These are phyloP conservation scores for Ophiosphaerella korrae DNA, from an alignment of 2,329 filamentous ascomycete genomes.

Conservation along the genomic window DNA sequence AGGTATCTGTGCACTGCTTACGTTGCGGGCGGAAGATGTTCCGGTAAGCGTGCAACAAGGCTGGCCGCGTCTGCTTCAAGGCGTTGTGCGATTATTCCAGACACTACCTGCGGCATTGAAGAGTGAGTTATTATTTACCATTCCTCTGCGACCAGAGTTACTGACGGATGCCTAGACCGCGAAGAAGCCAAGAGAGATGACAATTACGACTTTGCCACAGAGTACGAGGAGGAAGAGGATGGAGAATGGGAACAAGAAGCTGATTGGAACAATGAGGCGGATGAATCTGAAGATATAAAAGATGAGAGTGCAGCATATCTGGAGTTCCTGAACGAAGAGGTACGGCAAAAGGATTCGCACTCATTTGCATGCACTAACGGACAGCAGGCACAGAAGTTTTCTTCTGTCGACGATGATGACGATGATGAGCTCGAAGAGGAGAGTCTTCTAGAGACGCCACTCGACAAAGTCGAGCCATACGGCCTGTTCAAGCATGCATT, in stretches of 20 bases:
- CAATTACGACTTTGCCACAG: conserved; percentile 78
- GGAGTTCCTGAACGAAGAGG: conserved; percentile 93
- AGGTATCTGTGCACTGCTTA: conserved; percentile 85
- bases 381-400: conserved; percentile 78
- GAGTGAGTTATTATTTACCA: conserved; percentile 59
- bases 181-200: conserved; percentile 87
- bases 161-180: conserved; percentile 62
- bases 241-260: conserved; percentile 80
- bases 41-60: conserved; percentile 92
- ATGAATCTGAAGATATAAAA: conserved; percentile 70
- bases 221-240: conserved; percentile 76
- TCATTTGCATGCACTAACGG: conserved; percentile 31
- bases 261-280: conserved; percentile 68
- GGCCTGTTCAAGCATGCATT: conserved; percentile 82
- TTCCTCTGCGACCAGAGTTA: conserved; percentile 15
- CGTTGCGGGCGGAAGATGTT: conserved; percentile 78
- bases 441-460: conserved; percentile 86
- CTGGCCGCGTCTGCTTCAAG: conserved; percentile 89
- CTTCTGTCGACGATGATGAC: conserved; percentile 70
- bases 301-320: conserved; percentile 95
- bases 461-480: conserved; percentile 96
- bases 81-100: conserved; percentile 89
- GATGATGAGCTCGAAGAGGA: conserved; percentile 94
- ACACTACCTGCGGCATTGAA: conserved; percentile 86
- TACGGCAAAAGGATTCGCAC: conserved; percentile 42